Conservation (phyloP, 2,329 filamentous ascomycete genomes). For the Calonectria montana region DNA sequence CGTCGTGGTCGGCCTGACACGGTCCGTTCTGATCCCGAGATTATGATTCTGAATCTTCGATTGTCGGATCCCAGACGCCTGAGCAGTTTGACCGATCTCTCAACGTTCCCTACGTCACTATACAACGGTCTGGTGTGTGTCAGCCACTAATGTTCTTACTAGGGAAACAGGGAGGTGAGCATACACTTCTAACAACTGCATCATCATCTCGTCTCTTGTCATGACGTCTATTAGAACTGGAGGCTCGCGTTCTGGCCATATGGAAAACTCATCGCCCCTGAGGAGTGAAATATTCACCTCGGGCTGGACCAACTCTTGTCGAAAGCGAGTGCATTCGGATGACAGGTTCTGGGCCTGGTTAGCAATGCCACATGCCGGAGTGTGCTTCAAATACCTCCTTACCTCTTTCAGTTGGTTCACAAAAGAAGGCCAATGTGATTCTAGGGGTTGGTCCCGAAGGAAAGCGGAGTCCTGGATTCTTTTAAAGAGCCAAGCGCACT, state of each 20-base stretch:
- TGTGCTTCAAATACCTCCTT: neutral
- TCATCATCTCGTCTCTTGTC: conserved; percentile 48
- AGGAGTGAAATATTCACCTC: conserved; percentile 27
- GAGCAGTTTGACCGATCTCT: conserved; percentile 41
- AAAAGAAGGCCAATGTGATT: conserved; percentile 52
- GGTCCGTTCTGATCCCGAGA: conserved; percentile 38
- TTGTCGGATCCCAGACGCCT: conserved; percentile 43
- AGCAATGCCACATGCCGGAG: neutral
- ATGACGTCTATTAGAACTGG: conserved; percentile 45
- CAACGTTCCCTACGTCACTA: conserved; percentile 30
- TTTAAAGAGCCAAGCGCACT: conserved; percentile 47
- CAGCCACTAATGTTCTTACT: neutral
- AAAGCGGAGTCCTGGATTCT: conserved; percentile 31
- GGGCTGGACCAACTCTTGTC: conserved; percentile 42
- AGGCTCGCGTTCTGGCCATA: conserved; percentile 46
- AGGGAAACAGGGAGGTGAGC: neutral
- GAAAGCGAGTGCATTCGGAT: conserved; percentile 40
- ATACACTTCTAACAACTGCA: conserved; percentile 45
- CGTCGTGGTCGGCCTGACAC: conserved; percentile 33
- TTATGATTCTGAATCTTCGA: conserved; percentile 41
- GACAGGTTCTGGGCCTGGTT: conserved; percentile 41
- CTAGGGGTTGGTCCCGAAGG: conserved; percentile 22
- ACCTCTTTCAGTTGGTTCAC: conserved; percentile 47
- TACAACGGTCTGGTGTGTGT: conserved; percentile 30
- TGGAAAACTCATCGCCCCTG: conserved; percentile 40